Base-by-base conservation (phyloP, 495 filamentous ascomycete species). In the Physcia stellaris region DNA sequence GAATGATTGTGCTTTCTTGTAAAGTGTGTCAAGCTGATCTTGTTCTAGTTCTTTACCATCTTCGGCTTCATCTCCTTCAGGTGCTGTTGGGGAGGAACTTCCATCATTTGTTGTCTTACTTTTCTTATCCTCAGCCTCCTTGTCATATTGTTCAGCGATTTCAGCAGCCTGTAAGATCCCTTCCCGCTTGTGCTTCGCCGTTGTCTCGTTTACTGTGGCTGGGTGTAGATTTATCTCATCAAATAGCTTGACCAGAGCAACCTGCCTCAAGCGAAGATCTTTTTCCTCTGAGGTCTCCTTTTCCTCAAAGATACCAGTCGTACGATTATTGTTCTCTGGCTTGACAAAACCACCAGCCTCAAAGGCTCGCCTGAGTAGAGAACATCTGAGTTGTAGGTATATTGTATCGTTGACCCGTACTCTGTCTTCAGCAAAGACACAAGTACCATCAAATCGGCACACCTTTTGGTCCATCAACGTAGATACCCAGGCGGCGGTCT, bases 1-100 rank as follows among this genome's bases (percentile, higher is more conserved):
- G 46, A 95, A 96, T 0, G 84, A 86, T 49, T 98, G 90, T 1
- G 90, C 90, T 55, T 98, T 98, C 52, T 82, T 83, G 51, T 98
- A 98, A 4, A 98, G 66, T 0, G 80, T 75, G 52, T 96, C 88
- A 12, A 98, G 76, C 49, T 98, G 90, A 50, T 93, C 87, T 53
- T 95, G 83, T 57, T 95, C 86, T 1, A 98, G 71, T 57, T 95
- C 86, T 45, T 86, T 68, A 2, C 84, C 82, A 10, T 94, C 85
- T 51, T 86, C 82, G 4, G 62, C 61, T n/a, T 86, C 80, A 11
- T 86, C 83, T 12, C 72, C 71, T 2, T 55, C 58, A 12, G 62
- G 56, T n/a, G n/a, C n/a, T n/a, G n/a, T n/a, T 11, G 62, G 64
- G 4, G 70, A 59, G n/a, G 67, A 68, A 6, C 39, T 37, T 7